Evolutionary conservation across 306 rosid genomes (phyloP).

Genomic region (Cucurbita ficifolia): DNA sequence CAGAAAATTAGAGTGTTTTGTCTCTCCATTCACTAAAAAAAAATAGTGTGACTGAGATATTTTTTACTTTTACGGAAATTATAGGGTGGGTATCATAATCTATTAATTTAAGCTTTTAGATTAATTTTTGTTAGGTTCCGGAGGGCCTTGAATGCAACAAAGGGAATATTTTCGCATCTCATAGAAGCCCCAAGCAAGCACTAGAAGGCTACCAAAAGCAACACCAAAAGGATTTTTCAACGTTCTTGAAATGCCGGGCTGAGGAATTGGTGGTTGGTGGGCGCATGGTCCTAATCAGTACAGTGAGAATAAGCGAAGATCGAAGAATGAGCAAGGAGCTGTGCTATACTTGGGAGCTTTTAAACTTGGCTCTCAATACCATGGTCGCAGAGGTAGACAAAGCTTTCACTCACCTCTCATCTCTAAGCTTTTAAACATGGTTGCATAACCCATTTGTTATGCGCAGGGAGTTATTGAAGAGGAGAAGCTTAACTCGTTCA

Average conservation of each 20-base stretch:
- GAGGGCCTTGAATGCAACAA: no score
- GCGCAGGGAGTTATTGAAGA: slow-evolving; percentile 29
- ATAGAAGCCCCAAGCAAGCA: slow-evolving; percentile 13
- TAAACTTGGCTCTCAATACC: slow-evolving; percentile 16
- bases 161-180: no score
- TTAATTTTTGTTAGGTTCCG: no score
- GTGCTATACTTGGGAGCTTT: not conserved
- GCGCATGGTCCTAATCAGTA: not conserved
- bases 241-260: not conserved
- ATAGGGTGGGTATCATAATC: no score
- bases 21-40: no score
- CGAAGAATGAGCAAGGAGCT: not conserved
- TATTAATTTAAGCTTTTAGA: no score
- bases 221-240: slow-evolving; percentile 11
- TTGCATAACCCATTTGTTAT: no score
- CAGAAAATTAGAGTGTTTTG: no score
- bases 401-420: no score
- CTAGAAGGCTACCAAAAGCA: slow-evolving; percentile 9
- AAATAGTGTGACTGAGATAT: no score
- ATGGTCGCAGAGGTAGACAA: slow-evolving; percentile 45
- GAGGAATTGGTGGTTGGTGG: slow-evolving; percentile 15
- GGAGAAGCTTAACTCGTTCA: slow-evolving; percentile 14
- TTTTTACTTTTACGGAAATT: no score
- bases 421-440: no score
- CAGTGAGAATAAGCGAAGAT: not conserved